These are phyloP conservation scores for Fusarium brachygibbosum DNA, from an alignment of 2,329 filamentous ascomycete species.

Conservation along the genomic window DNA sequence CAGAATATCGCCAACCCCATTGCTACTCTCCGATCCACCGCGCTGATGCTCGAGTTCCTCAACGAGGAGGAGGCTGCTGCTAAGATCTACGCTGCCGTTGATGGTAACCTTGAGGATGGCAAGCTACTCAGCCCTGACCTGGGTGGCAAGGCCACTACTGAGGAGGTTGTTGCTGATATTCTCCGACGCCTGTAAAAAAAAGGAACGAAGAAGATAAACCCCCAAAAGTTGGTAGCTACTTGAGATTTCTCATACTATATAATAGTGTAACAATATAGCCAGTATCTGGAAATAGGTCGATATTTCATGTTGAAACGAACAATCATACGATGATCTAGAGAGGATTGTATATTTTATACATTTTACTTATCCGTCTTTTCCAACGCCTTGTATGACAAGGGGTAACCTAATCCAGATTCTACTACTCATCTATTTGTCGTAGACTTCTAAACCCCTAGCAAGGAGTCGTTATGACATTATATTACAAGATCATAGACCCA, in stretches of 20 bases:
- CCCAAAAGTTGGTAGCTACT: constrained; percentile 21
- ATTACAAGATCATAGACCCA: constrained; percentile 48
- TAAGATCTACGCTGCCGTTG: constrained; percentile 90
- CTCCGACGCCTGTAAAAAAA: constrained; percentile 78
- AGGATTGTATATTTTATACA: constrained; percentile 45
- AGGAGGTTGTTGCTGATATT: constrained; percentile 89
- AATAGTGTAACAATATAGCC: not conserved
- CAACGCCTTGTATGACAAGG: constrained; percentile 11
- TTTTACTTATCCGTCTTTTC: constrained; percentile 31
- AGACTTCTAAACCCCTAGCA: constrained; percentile 26
- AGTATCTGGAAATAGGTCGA: constrained; percentile 10
- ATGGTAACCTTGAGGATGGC: constrained; percentile 88
- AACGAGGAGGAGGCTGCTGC: constrained; percentile 88
- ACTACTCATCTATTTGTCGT: constrained; percentile 37
- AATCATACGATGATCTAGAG: constrained; percentile 37
- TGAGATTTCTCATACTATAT: constrained; percentile 10
- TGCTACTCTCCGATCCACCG: constrained; percentile 90
- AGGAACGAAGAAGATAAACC: constrained; percentile 49
- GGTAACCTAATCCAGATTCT: constrained; percentile 17
- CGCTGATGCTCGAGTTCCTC: constrained; percentile 96
- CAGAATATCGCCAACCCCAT: constrained; percentile 95
- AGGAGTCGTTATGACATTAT: constrained; percentile 42
- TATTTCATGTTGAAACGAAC: constrained; percentile 4
- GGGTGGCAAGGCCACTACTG: constrained; percentile 86
- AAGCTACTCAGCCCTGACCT: constrained; percentile 88